A percentile compares a stretch with the other conserved stretches of the same genome.
Conservation (phyloP, 2,329 filamentous ascomycete species). For the Pyrenochaeta sp. region DNA sequence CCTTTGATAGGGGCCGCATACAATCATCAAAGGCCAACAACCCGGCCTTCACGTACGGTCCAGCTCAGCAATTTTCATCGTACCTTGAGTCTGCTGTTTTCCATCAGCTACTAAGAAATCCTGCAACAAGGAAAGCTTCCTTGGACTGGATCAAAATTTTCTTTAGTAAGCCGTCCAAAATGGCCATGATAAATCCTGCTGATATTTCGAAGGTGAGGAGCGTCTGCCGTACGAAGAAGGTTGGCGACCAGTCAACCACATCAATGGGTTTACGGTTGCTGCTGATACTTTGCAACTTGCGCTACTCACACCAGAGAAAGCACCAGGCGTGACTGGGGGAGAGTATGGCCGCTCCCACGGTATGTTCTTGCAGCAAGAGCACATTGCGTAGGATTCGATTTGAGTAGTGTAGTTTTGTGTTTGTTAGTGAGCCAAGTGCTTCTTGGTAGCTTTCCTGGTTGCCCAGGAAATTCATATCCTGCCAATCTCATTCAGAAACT, state of each 20-base stretch:
- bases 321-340: background rate
- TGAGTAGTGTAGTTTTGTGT: too few species aligned
- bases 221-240: constrained; percentile 31
- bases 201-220: constrained; percentile 22
- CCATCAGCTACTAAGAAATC: constrained; percentile 20
- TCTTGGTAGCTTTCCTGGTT: too few species aligned
- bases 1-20: constrained; percentile 20
- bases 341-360: background rate
- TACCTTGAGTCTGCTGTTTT: constrained; percentile 34
- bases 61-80: constrained; percentile 15
- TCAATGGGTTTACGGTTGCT: constrained; percentile 13
- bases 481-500: too few species aligned
- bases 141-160: constrained; percentile 32
- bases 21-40: constrained; percentile 19
- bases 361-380: background rate
- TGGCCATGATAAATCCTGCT: background rate
- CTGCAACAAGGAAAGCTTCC: constrained; percentile 14
- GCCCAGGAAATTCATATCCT: too few species aligned
- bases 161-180: background rate
- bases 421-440: too few species aligned
- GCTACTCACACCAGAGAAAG: constrained; percentile 24
- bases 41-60: constrained; percentile 24
- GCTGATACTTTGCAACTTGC: constrained; percentile 17
- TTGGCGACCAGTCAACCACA: constrained; percentile 21
- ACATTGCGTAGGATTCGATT: background rate